Conservation (phyloP, 345 rosid genomes). For the Bruguiera sexangula region DNA sequence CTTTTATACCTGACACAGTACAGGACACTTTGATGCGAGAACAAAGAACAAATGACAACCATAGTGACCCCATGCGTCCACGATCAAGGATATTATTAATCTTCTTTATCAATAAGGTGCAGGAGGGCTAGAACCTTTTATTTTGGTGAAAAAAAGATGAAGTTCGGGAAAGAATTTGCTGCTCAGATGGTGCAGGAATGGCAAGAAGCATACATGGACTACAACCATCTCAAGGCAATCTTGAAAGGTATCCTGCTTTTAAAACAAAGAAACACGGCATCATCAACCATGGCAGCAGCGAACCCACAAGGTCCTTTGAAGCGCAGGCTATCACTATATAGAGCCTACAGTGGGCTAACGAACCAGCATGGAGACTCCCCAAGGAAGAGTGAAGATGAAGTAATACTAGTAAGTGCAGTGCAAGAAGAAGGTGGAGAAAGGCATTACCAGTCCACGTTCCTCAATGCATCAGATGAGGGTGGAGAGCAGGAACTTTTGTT, state of each 20-base stretch:
- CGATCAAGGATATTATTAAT: not conserved
- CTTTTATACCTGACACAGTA: too few species aligned
- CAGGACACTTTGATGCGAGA: too few species aligned
- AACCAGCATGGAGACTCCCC: slow-evolving; percentile 30
- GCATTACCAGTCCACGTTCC: slow-evolving; percentile 46
- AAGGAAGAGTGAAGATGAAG: slow-evolving; percentile 47
- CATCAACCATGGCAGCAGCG: slow-evolving; percentile 16
- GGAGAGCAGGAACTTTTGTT: slow-evolving; percentile 56
- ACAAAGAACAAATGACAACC: too few species aligned
- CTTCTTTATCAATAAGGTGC: not conserved
- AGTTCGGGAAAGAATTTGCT: slow-evolving; percentile 73
- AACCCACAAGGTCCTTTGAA: slow-evolving; percentile 23
- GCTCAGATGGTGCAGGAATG: slow-evolving; percentile 83
- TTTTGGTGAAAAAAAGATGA: slow-evolving; percentile 38
- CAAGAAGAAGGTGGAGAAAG: slow-evolving; percentile 21
- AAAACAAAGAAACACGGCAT: slow-evolving; percentile 16
- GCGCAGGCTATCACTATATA: slow-evolving; percentile 44
- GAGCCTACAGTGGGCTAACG: slow-evolving; percentile 78
- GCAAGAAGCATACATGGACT: slow-evolving; percentile 82
- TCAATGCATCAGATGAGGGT: slow-evolving; percentile 47
- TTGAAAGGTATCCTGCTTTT: slow-evolving; percentile 43
- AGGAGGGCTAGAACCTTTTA: not conserved
- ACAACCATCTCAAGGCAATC: slow-evolving; percentile 49
- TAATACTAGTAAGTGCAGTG: slow-evolving; percentile 43
- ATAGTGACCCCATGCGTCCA: not conserved